Evolutionary conservation across 148 eudicot species (phyloP), one percentile per base, ranked within the genome.

Genomic region (Diospyros lotus): DNA sequence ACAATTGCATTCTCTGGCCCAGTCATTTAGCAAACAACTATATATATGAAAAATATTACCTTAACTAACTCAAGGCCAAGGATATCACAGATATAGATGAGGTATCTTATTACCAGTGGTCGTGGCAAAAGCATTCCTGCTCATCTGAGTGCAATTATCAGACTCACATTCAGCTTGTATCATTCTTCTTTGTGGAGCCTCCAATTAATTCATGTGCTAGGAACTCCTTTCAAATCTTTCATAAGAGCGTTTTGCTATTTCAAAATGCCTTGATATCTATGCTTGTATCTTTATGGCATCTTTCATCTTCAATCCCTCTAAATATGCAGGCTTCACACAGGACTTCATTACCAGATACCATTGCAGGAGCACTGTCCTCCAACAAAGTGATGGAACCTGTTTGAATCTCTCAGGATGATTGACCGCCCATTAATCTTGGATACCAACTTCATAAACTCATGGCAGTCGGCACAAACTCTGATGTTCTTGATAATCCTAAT

Each of bases 291-390:
- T 45, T 17, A 14, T 53, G 42, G 48, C 40, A 48, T 73, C 15
- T 28, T 2, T 46, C 72, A 50, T 62, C 28, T 12, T 12, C 51
- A 3, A 58, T 9, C 48, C 15, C 52, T 9, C 15, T 1, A 42
- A 46, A 58, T n/a, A n/a, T 17, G n/a, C 39, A 9, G 18, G 43
- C 38, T 40, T 48, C 2, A 15, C 43, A 42, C 14, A 45, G 45
- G 45, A 53, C 63, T 4, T 74, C 66, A 63, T 80, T 76, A 80
- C 82, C 82, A 80, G 58, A 75, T 64, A 50, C 76, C 82, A 69
- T 71, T 80, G 75, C 82, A 80, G 12, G 82, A 80, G 71, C 82
- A 80, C 41, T 51, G 52, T 60, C 82, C 82, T 41, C 68, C 73
- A 40, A 71, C 63, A 71, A 80, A 80, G 48, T 80, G 82, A 76